Evolutionary conservation across 148 eudicot species (phyloP), one percentile per base, ranked within the genome.

Genomic region (Pharnaceum exiguum): DNA sequence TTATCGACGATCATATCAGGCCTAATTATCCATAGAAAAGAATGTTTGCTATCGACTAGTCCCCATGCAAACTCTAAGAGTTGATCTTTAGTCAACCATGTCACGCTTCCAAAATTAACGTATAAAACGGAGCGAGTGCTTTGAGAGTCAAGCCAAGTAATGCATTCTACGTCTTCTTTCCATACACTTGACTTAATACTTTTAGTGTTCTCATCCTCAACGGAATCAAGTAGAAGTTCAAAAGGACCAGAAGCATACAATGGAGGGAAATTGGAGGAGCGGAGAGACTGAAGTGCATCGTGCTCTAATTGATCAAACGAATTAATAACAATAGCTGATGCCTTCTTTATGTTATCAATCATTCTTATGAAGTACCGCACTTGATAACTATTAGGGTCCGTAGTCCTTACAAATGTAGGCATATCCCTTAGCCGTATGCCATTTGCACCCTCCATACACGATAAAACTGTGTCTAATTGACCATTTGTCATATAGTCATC

Each of bases 51-150:
- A 31, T 48, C 58, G 3, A 57, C 71, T 11, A 66, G 63, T 4
- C 71, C 71, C 71, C 57, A 57, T 7, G 71, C 63, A 57, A 66
- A 49, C 16, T 66, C 71, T 3, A 25, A 15, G 3, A 66, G 30
- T n/a, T 49, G 23, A 4, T 66, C 60, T 1, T 35, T 36, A 0
- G 57, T 48, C 63, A 57, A 48, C 2, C n/a, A 13, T 1, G 57
- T 43, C 3, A 57, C n/a, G 26, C 57, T 36, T 5, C 71, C 71
- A 29, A 66, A 67, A 28, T 46, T 67, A 3, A 67, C 59, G 24
- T 67, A 67, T 4, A 67, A 2, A 8, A 67, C 52, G 2, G 58
- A 58, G 21, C 33, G 25, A 8, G 65, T 51, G 1, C 42, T 13
- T 5, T 58, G 11, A 0, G 45, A 11, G 27, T 67, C 71, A 29